A percentile compares a stretch with the other conserved stretches of the same genome.
phyloP scores from a whole-genome alignment of 345 rosid genomes.

The Adansonia digitata region DNA sequence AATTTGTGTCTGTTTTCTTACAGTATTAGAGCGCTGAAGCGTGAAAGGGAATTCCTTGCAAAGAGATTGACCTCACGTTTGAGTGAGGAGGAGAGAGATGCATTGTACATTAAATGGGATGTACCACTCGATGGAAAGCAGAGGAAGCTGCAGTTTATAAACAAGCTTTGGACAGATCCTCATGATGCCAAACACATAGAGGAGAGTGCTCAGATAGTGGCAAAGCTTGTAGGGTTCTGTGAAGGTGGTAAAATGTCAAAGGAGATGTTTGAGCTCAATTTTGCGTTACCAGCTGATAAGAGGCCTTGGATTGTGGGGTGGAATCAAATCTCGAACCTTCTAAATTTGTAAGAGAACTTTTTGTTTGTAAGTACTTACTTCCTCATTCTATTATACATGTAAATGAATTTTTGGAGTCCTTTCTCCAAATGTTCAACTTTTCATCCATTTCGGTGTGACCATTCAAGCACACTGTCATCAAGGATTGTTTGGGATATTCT shows the following conservation, averaged over 20 bases:
- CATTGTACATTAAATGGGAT: constrained; percentile 73
- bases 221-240: constrained; percentile 87
- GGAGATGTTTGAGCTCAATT: constrained; percentile 99
- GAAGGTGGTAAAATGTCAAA: constrained; percentile 89
- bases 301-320: constrained; percentile 91
- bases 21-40: constrained; percentile 78
- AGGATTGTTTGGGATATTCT: constrained; percentile 9
- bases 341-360: constrained; percentile 51
- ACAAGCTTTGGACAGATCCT: constrained; percentile 96
- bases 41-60: constrained; percentile 90
- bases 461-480: constrained; percentile 9
- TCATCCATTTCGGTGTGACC: constrained; percentile 13
- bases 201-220: constrained; percentile 95
- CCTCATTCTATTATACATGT: constrained; percentile 26
- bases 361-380: constrained; percentile 26
- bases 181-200: constrained; percentile 75
- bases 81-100: constrained; percentile 76
- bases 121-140: constrained; percentile 95
- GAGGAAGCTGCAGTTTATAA: constrained; percentile 84
- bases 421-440: constrained; percentile 21
- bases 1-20: neutral
- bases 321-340: constrained; percentile 87
- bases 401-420: constrained; percentile 34
- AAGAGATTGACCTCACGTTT: constrained; percentile 73
- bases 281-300: constrained; percentile 78